These are phyloP conservation scores for Mrakia hoshinonis DNA, from an alignment of 768 basidiomycete genomes.

Conservation along the genomic window DNA sequence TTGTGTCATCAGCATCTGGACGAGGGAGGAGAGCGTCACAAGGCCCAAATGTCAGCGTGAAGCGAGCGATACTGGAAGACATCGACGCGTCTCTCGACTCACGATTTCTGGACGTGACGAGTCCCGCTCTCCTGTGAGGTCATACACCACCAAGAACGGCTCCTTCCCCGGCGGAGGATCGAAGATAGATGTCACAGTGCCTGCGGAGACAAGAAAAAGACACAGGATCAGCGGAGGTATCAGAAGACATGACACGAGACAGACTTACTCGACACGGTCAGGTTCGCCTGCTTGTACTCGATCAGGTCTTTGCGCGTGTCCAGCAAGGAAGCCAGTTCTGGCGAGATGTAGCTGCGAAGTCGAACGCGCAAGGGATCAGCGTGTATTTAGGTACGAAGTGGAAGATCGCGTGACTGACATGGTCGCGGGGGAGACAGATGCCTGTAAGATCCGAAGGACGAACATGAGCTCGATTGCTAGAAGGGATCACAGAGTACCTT, in stretches of 20 bases:
- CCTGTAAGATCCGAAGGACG: conserved; percentile 51
- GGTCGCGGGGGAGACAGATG: conserved; percentile 65
- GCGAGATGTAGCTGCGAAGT: conserved; percentile 61
- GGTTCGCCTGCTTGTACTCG: conserved; percentile 72
- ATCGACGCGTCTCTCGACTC: too few relatives aligned
- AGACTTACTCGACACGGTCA: conserved; percentile 64
- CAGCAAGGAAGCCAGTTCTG: conserved; percentile 63
- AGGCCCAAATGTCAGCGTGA: too few relatives aligned
- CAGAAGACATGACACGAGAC: too few relatives aligned
- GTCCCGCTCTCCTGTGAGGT: conserved; percentile 71
- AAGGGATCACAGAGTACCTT: too few relatives aligned
- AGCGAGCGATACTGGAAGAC: too few relatives aligned
- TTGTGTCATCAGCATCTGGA: conserved; percentile 67
- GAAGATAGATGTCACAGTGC: conserved; percentile 58
- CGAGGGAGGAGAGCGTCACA: too few relatives aligned
- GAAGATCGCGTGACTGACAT: conserved; percentile 46
- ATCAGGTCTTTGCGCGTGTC: conserved; percentile 52
- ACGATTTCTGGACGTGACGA: conserved; percentile 66
- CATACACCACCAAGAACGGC: conserved; percentile 74
- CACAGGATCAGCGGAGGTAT: too few relatives aligned
- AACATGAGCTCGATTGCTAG: conserved; percentile 30
- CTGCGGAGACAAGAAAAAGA: too few relatives aligned
- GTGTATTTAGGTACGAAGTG: background rate
- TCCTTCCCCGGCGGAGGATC: conserved; percentile 60
- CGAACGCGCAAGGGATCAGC: background rate